Conservation (phyloP, 1,284 basidiomycete genomes). For the Grifola frondosa region DNA sequence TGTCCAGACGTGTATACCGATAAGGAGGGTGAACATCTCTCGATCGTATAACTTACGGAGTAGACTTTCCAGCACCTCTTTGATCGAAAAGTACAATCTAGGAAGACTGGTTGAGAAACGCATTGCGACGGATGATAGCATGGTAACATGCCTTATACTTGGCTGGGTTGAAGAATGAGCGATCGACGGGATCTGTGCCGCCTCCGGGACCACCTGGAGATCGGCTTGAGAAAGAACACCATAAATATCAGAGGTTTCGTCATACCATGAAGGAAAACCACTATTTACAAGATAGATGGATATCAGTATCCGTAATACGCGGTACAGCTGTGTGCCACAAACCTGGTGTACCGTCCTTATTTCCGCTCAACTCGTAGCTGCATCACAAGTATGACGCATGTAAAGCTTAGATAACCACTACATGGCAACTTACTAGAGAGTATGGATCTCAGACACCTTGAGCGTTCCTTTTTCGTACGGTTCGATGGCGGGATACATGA, state of each 20-base stretch:
- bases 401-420: background rate
- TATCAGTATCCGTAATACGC: background rate
- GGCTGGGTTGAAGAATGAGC: slow-evolving; percentile 78
- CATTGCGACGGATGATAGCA: background rate
- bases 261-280: slow-evolving; percentile 79
- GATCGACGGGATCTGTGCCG: slow-evolving; percentile 64
- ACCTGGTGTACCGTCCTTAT: slow-evolving; percentile 75
- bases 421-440: slow-evolving; percentile 65
- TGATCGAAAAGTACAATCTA: slow-evolving; percentile 84
- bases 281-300: slow-evolving; percentile 38
- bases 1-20: background rate
- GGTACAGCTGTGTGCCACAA: slow-evolving; percentile 15
- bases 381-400: background rate
- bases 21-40: background rate
- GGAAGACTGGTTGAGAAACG: background rate
- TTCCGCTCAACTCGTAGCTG: slow-evolving; percentile 83
- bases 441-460: slow-evolving; percentile 75
- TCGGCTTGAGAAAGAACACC: no score
- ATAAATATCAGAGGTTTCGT: no score
- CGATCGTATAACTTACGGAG: slow-evolving; percentile 75
- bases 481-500: slow-evolving; percentile 36
- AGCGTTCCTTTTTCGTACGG: slow-evolving; percentile 68
- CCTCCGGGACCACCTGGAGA: slow-evolving; percentile 71
- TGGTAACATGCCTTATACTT: slow-evolving; percentile 67
- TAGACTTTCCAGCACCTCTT: slow-evolving; percentile 83